Evolutionary conservation across 768 basidiomycete genomes (phyloP).

Genomic region (Leccinellum albellum): DNA sequence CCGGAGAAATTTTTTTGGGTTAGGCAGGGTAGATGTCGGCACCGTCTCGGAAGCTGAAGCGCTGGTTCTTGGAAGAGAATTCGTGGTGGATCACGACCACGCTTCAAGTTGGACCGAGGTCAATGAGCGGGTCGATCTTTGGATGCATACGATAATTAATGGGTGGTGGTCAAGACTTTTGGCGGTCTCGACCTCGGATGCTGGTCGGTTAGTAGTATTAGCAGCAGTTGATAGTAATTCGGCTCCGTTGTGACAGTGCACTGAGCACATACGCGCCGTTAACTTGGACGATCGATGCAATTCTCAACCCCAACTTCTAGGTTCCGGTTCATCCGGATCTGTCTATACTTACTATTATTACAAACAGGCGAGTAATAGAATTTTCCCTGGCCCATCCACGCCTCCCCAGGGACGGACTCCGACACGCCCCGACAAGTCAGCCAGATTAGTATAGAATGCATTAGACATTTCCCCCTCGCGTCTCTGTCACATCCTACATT

Average conservation of each 20-base stretch:
- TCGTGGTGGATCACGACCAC: background rate
- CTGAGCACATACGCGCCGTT: background rate
- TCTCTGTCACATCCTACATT: conserved; percentile 7
- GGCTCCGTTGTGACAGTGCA: conserved; percentile 18
- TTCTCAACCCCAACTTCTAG: conserved; percentile 8
- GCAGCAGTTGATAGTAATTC: conserved; percentile 7
- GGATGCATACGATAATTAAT: background rate
- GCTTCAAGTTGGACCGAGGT: background rate
- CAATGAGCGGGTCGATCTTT: background rate
- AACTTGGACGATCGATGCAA: background rate
- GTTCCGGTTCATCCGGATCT: conserved; percentile 15
- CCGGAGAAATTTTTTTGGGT: conserved; percentile 33
- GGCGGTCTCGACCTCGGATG: background rate
- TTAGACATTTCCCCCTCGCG: conserved; percentile 7
- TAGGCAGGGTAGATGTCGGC: conserved; percentile 15
- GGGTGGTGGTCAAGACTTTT: no score
- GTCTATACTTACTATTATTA: conserved; percentile 10
- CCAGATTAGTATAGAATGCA: conserved; percentile 30
- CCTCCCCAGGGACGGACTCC: conserved; percentile 23
- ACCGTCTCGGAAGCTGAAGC: conserved; percentile 5
- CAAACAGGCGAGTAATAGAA: conserved; percentile 17
- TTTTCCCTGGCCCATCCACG: conserved; percentile 21
- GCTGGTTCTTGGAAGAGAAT: conserved; percentile 4
- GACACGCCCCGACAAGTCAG: conserved; percentile 1
- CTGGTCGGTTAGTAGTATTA: background rate